Evolutionary conservation across 495 filamentous ascomycete species (phyloP).

Genomic region (Talaromyces trachyspermus): DNA sequence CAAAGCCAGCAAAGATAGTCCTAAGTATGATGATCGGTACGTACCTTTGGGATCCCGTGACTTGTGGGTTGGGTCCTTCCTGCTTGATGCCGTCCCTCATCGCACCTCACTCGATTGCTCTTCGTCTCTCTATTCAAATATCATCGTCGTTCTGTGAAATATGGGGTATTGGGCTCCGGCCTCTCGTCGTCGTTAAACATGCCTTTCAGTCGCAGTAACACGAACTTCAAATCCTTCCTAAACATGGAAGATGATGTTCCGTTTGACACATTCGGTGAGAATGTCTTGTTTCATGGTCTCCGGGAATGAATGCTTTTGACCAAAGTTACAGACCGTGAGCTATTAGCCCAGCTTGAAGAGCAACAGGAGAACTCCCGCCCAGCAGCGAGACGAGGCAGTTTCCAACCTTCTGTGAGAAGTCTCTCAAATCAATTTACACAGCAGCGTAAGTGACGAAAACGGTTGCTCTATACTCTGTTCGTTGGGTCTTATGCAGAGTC

Average conservation of each 20-base stretch:
- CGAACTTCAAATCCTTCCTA: not conserved
- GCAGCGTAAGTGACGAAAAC: conserved; percentile 17
- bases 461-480: not conserved
- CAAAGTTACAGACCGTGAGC: conserved; percentile 36
- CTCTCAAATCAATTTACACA: conserved; percentile 24
- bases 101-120: too few species aligned
- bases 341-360: conserved; percentile 27
- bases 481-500: conserved; percentile 8
- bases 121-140: too few species aligned
- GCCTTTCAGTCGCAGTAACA: not conserved
- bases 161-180: not conserved
- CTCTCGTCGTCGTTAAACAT: not conserved
- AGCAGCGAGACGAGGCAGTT: not conserved
- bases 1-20: too few species aligned
- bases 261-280: conserved; percentile 47
- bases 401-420: not conserved
- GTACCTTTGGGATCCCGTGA: too few species aligned
- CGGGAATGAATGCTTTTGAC: too few species aligned
- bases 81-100: too few species aligned
- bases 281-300: not conserved
- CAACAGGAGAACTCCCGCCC: not conserved
- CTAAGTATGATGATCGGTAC: too few species aligned
- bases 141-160: too few species aligned
- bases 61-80: too few species aligned
- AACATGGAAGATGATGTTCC: conserved; percentile 19